Percentiles rank a stretch among this genome's conserved stretches.
phyloP scores from a whole-genome alignment of 164 flowering plant species.

The Vitis labrusca region DNA sequence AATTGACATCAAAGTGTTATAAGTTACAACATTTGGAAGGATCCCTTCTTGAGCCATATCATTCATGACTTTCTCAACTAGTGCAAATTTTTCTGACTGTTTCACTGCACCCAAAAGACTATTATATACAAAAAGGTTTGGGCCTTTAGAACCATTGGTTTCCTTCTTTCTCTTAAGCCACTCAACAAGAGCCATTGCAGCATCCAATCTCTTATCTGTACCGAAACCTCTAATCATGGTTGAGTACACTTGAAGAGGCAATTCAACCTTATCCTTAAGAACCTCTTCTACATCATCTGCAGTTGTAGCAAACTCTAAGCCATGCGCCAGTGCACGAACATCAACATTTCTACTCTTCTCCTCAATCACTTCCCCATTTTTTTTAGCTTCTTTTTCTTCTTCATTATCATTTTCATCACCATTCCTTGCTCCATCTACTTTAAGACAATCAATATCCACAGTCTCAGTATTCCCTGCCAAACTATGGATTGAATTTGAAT shows the following conservation, averaged over 20 bases:
- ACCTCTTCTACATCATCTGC: constrained; percentile 81
- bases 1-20: constrained; percentile 75
- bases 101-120: constrained; percentile 83
- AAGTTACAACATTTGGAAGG: constrained; percentile 71
- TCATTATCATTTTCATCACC: constrained; percentile 1
- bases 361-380: constrained; percentile 11
- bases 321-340: constrained; percentile 63
- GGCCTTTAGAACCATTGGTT: constrained; percentile 34
- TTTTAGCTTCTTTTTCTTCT: not conserved
- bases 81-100: constrained; percentile 41
- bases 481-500: constrained; percentile 16
- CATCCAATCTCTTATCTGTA: constrained; percentile 46
- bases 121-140: constrained; percentile 77
- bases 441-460: constrained; percentile 11
- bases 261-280: constrained; percentile 53
- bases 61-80: constrained; percentile 49
- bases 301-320: constrained; percentile 50
- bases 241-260: constrained; percentile 77
- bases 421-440: constrained; percentile 12
- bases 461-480: constrained; percentile 13
- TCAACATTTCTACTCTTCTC: constrained; percentile 43
- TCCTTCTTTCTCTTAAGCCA: constrained; percentile 82
- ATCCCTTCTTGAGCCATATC: constrained; percentile 70
- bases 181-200: constrained; percentile 72
- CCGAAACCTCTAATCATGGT: constrained; percentile 78